phyloP scores from a whole-genome alignment of 257 asterid genomes.

The Verbena officinalis region DNA sequence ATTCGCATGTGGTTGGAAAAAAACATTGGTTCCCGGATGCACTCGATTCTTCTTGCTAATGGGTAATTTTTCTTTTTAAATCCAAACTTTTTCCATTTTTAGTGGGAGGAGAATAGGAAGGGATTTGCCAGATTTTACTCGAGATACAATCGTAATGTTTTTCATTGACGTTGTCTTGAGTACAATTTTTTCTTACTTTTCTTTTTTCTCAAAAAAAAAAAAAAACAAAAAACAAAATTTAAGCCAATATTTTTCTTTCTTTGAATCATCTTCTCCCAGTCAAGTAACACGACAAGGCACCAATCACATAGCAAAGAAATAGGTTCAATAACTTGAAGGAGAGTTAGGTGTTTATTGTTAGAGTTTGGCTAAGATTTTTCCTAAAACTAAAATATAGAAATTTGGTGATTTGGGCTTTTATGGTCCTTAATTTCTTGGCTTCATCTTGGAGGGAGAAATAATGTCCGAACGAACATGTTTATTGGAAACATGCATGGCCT shows the following conservation, averaged over 20 bases:
- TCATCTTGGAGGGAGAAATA: constrained; percentile 43
- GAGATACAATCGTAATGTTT: constrained; percentile 53
- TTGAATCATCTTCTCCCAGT: constrained; percentile 46
- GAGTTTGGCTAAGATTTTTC: constrained; percentile 45
- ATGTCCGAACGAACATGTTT: constrained; percentile 38
- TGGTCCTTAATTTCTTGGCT: constrained; percentile 44
- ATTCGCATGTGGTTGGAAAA: constrained; percentile 30
- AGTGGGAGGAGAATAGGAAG: constrained; percentile 53
- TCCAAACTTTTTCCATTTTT: constrained; percentile 44
- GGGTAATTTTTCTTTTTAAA: constrained; percentile 49
- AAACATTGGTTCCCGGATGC: constrained; percentile 56
- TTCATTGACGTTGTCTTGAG: constrained; percentile 54
- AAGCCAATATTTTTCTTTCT: constrained; percentile 41
- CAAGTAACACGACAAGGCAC: constrained; percentile 43
- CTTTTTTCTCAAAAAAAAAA: not conserved
- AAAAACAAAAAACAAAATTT: constrained; percentile 3
- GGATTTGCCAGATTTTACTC: constrained; percentile 53
- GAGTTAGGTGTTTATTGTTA: constrained; percentile 43
- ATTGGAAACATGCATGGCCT: constrained; percentile 31
- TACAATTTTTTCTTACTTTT: constrained; percentile 38
- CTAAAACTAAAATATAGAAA: constrained; percentile 39
- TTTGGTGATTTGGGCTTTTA: constrained; percentile 40
- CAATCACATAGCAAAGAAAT: constrained; percentile 52
- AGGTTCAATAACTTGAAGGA: constrained; percentile 54
- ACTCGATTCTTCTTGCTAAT: constrained; percentile 61